Base-by-base conservation (phyloP, 352 stramenopile genomes). In the Globisporangium perplexum region DNA sequence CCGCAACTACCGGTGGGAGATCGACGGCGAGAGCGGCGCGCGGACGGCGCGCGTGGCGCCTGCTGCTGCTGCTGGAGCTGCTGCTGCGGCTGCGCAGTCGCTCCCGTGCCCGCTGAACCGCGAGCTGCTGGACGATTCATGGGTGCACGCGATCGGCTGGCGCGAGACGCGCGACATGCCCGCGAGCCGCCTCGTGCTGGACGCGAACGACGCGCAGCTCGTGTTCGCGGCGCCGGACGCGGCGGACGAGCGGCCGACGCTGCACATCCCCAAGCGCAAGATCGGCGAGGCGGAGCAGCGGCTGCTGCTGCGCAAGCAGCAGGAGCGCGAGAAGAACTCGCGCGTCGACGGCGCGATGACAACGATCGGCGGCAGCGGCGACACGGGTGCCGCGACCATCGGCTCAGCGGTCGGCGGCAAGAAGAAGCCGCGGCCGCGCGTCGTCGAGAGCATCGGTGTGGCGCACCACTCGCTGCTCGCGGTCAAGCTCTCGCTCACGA, bases 381-480 rank as follows among this genome's bases (percentile, higher is more conserved):
- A 90, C 53, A 88, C 79, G 11, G 79, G 80, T 22, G 77, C 86
- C 54, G 71, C 68, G 12, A 60, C 69, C 22, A 50, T 90, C 39
- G 72, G 70, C 23, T 86, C 74, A 1, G 80, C 89, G 53, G 74
- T 73, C 30, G 71, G 74, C n/a, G 33, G 33, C 33, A 92, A 91
- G 58, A 90, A 90, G 41, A 83, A 65, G 30, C 92, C 91, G 49
- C 79, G 91, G 31, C 89, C 75, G 48, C 83, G 83, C 56, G 76
- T 93, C 31, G 73, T 91, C 4, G 89, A 93, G 61, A 88, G 88
- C 53, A 88, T 94, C 61, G 82, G 78, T 1, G 76, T 83, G 28
- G 82, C 92, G 10, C 82, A 93, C 41, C 84, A 94, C 60, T 93
- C 82, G 14, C 63, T 94, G 17, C 82, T 78, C 23, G 84, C 84